A percentile compares a stretch with the other conserved stretches of the same genome.
These are phyloP conservation scores for Coemansia guatemalensis DNA, from an alignment of 192 early-diverging fungal species.

Conservation along the genomic window DNA sequence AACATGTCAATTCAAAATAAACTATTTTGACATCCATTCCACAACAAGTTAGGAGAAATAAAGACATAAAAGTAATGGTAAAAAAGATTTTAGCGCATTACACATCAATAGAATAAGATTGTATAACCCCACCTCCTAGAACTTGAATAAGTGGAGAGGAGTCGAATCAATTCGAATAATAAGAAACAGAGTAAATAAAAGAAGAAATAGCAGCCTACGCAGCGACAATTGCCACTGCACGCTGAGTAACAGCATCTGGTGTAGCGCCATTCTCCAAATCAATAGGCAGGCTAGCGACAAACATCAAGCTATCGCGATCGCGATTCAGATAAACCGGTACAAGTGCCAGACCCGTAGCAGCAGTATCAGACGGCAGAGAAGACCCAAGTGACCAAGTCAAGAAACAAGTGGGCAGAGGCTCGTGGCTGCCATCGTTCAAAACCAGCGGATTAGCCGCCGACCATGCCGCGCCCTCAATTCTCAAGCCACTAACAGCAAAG, in stretches of 20 bases:
- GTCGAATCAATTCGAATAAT: background rate
- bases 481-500: slow-evolving; percentile 42
- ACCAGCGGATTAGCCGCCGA: slow-evolving; percentile 23
- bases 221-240: slow-evolving; percentile 60
- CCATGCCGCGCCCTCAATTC: slow-evolving; percentile 56
- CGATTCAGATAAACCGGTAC: slow-evolving; percentile 70
- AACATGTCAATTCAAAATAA: too few species aligned
- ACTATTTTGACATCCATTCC: too few species aligned
- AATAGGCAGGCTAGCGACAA: slow-evolving; percentile 49
- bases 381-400: slow-evolving; percentile 37
- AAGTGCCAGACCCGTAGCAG: background rate
- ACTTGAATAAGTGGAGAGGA: too few species aligned
- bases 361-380: background rate
- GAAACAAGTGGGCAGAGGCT: slow-evolving; percentile 29
- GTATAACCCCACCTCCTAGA: too few species aligned
- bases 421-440: slow-evolving; percentile 38
- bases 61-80: too few species aligned
- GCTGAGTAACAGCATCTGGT: slow-evolving; percentile 48
- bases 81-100: too few species aligned
- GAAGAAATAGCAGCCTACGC: slow-evolving; percentile 10
- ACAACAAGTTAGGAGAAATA: too few species aligned
- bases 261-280: background rate
- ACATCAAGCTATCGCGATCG: slow-evolving; percentile 62
- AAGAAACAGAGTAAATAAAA: background rate
- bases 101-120: too few species aligned